Evolutionary conservation across 78 protist genomes (phyloP), one percentile per base, ranked within the genome.

Genomic region (Cyanophora paradoxa): DNA sequence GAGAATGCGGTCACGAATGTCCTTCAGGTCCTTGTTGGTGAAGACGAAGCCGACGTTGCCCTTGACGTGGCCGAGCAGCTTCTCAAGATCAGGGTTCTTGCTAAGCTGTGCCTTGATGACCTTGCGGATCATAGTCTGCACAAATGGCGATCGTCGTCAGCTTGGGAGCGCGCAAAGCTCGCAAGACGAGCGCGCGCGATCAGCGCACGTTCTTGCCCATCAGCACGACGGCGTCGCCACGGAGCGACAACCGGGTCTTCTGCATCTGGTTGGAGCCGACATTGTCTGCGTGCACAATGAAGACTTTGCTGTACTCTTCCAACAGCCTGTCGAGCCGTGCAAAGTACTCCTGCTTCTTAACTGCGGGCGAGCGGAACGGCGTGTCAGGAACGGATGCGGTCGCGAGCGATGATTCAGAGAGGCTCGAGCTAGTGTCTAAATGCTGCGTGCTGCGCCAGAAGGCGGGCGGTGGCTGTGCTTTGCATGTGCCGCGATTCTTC

Each of bases 201-300:
- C 30, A 13, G 7, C 24, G 39, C 36, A 68, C 48, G 92, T 95
- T 98, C 92, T 96, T 96, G 34, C 99, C 99, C 93, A 91, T 87
- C 72, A 96, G 84, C 14, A 97, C 28, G 61, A 48, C 89, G 34
- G 96, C 99, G 40, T 75, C 44, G n/a, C 95, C 97, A 46, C 98
- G 94, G 62, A 95, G 92, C 26, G 96, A 74, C 22, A 50, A 42
- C 37, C 99, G 87, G 86, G 91, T 92, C 50, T 82, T 65, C 57
- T 87, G 92, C 74, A 98, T 56, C 90, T 94, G 98, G 65, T 69
- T 39, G 61, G 99, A 94, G 33, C 97, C 95, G 61, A 98, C 99
- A 70, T 94, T 94, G 90, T 96, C 98, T 3, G 77, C 87, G 31
- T 39, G 67, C 28, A 95, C 98, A 41, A 98, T 28, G 67, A 95